Percentiles rank a stretch among this genome's conserved stretches.
Evolutionary conservation across 495 filamentous ascomycete species (phyloP).

Genomic region (Monascus purpureus): DNA sequence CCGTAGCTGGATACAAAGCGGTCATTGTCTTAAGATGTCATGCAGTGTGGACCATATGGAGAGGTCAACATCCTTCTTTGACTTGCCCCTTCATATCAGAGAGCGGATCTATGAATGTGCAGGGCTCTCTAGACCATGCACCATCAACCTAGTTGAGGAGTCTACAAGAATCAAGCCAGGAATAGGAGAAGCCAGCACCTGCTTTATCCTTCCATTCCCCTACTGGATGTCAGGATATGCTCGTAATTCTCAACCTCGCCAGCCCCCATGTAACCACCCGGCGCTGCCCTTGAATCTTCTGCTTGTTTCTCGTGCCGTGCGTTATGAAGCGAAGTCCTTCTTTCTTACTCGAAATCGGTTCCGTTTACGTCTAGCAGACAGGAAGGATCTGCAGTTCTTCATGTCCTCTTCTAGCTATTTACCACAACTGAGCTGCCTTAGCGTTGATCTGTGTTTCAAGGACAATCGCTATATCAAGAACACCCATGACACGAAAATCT

Average conservation of each 20-base stretch:
- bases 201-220: neutral
- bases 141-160: slow-evolving; percentile 7
- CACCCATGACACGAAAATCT: slow-evolving; percentile 6
- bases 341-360: slow-evolving; percentile 10
- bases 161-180: neutral
- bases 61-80: no score
- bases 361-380: slow-evolving; percentile 4
- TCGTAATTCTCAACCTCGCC: slow-evolving; percentile 1
- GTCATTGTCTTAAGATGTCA: no score
- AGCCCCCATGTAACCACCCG: slow-evolving; percentile 7
- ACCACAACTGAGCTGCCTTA: slow-evolving; percentile 5
- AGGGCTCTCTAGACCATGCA: slow-evolving; percentile 9
- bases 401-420: slow-evolving; percentile 4
- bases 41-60: no score
- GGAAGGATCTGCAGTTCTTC: slow-evolving; percentile 8
- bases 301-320: slow-evolving; percentile 4
- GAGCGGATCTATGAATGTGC: slow-evolving; percentile 13
- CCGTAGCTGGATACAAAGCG: no score
- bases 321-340: slow-evolving; percentile 3
- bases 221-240: neutral
- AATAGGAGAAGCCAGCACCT: neutral
- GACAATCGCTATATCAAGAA: slow-evolving; percentile 9
- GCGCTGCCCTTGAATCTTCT: slow-evolving; percentile 9
- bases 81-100: slow-evolving; percentile 9
- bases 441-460: slow-evolving; percentile 10